Conservation (phyloP, 2,329 filamentous ascomycete genomes). For the Verticillium tricorpus region DNA sequence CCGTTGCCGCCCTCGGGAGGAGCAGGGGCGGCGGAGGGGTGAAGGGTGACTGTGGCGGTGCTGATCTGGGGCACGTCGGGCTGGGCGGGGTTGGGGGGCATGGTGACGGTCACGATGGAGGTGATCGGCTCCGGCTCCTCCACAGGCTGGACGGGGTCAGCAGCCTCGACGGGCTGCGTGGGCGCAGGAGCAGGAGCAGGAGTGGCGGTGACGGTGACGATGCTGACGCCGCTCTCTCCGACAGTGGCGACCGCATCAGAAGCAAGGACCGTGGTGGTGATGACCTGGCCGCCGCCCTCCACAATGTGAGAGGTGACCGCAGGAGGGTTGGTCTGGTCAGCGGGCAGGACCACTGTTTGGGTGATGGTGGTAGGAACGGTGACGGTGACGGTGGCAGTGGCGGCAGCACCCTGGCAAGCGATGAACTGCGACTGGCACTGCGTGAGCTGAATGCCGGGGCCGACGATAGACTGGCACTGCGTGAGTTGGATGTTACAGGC, state of each 20-base stretch:
- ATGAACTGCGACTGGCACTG: constrained; percentile 14
- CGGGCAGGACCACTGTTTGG: constrained; percentile 11
- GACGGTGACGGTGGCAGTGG: constrained; percentile 12
- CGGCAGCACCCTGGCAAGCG: constrained; percentile 12
- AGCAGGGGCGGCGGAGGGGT: constrained; percentile 2
- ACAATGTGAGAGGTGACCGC: constrained; percentile 6
- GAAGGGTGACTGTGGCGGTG: constrained; percentile 10
- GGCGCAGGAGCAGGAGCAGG: constrained; percentile 6
- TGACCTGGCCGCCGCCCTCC: constrained; percentile 7
- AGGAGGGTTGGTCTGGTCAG: constrained; percentile 2
- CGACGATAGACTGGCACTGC: constrained; percentile 13
- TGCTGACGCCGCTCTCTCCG: constrained; percentile 9
- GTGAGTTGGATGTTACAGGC: constrained; percentile 13
- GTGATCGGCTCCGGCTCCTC: constrained; percentile 5
- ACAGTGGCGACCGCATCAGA: constrained; percentile 11
- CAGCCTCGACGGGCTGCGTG: not conserved
- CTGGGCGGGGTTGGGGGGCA: constrained; percentile 3
- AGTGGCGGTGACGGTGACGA: constrained; percentile 10
- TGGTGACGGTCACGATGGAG: constrained; percentile 11
- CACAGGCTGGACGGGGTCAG: constrained; percentile 1
- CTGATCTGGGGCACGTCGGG: constrained; percentile 5
- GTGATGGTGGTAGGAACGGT: constrained; percentile 12
- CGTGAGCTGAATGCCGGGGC: constrained; percentile 11
- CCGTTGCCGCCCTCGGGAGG: not conserved
- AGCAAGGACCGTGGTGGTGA: constrained; percentile 11